phyloP scores from a whole-genome alignment of 306 rosid genomes.

The cucumber (Cucumis sativus) region Cucumber_9930_V3 NC_026661.2:21395501-21396000 shows the following conservation, averaged over 20 bases:
- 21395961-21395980: conserved; percentile 31
- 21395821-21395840: background rate
- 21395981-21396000: conserved; percentile 55
- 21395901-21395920: conserved; percentile 21
- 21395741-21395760: background rate
- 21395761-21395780: background rate
- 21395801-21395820: background rate
- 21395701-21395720: background rate
- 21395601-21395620: background rate
- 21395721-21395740: background rate
- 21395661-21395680: background rate
- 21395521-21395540: background rate
- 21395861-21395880: conserved; percentile 12
- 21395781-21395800: background rate
- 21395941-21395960: conserved; percentile 18
- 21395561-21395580: background rate
- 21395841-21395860: background rate
- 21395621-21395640: background rate
- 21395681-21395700: background rate
- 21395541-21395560: background rate
- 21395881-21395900: conserved; percentile 19
- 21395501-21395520: background rate
- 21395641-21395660: background rate
- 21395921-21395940: conserved; percentile 17
- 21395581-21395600: background rate